Evolutionary conservation across 1,284 basidiomycete genomes (phyloP).

Genomic region (Ganoderma boninense): DNA sequence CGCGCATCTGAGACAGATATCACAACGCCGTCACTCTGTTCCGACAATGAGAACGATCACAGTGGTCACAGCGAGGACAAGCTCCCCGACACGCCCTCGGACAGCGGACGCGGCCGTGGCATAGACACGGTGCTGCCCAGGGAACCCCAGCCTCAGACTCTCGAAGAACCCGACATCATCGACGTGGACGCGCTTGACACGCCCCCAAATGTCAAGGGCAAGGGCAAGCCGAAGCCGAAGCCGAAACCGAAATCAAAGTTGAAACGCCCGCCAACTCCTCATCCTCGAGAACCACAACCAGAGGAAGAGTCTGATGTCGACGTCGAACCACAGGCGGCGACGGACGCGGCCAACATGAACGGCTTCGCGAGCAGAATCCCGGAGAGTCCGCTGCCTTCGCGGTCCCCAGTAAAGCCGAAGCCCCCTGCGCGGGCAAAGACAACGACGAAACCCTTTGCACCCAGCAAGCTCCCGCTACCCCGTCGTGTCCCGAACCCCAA

Average conservation of each 20-base stretch:
- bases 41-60: slow-evolving; percentile 58
- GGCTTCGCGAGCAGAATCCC: slow-evolving; percentile 66
- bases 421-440: slow-evolving; percentile 54
- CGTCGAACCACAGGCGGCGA: background rate
- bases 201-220: slow-evolving; percentile 14
- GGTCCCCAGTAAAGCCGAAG: slow-evolving; percentile 61
- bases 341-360: slow-evolving; percentile 34
- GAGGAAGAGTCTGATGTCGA: background rate
- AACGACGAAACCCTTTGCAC: slow-evolving; percentile 17
- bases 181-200: slow-evolving; percentile 35
- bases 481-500: slow-evolving; percentile 21
- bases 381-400: slow-evolving; percentile 63
- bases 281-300: background rate
- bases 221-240: background rate
- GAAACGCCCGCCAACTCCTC: background rate
- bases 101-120: slow-evolving; percentile 18
- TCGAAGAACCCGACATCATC: slow-evolving; percentile 30
- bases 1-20: slow-evolving; percentile 39
- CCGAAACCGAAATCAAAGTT: background rate
- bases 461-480: slow-evolving; percentile 20
- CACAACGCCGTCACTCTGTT: slow-evolving; percentile 72
- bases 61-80: slow-evolving; percentile 50
- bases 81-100: slow-evolving; percentile 35
- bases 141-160: slow-evolving; percentile 14
- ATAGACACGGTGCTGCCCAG: slow-evolving; percentile 9